Percentiles rank a stretch among this genome's conserved stretches.
These are phyloP conservation scores for Xylaria sp. DNA, from an alignment of 2,329 filamentous ascomycete species.

Conservation along the genomic window DNA sequence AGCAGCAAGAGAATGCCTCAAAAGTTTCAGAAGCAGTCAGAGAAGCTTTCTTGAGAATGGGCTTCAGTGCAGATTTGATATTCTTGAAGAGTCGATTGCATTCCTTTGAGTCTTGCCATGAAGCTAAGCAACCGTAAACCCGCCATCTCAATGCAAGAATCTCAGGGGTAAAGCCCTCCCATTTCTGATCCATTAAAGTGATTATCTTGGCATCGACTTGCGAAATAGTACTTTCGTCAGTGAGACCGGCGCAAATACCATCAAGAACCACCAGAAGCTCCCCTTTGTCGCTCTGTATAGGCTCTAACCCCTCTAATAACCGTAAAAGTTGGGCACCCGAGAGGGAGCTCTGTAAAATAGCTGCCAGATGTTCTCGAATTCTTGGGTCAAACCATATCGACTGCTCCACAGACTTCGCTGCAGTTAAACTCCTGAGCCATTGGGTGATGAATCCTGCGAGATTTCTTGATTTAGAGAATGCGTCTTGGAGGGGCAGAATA, in stretches of 20 bases:
- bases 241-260: conserved; percentile 35
- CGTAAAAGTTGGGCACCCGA: conserved; percentile 35
- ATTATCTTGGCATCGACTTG: conserved; percentile 31
- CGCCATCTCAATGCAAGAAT: conserved; percentile 30
- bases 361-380: conserved; percentile 26
- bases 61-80: conserved; percentile 24
- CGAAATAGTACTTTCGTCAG: conserved; percentile 31
- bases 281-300: conserved; percentile 23
- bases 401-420: conserved; percentile 17
- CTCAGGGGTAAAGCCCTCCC: conserved; percentile 21
- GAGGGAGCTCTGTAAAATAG: conserved; percentile 34
- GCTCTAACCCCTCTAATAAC: conserved; percentile 33
- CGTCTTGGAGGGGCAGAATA: conserved; percentile 37
- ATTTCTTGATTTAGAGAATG: conserved; percentile 38
- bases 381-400: conserved; percentile 28
- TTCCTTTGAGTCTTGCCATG: conserved; percentile 26
- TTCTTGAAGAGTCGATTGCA: conserved; percentile 26
- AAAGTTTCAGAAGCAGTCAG: conserved; percentile 24
- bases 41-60: conserved; percentile 24
- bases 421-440: conserved; percentile 33
- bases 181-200: conserved; percentile 26
- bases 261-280: conserved; percentile 35
- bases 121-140: conserved; percentile 25
- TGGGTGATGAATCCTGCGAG: conserved; percentile 36
- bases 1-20: conserved; percentile 31